Conservation (phyloP, 2,329 filamentous ascomycete genomes). For the Pseudogymnoascus sp. region DNA sequence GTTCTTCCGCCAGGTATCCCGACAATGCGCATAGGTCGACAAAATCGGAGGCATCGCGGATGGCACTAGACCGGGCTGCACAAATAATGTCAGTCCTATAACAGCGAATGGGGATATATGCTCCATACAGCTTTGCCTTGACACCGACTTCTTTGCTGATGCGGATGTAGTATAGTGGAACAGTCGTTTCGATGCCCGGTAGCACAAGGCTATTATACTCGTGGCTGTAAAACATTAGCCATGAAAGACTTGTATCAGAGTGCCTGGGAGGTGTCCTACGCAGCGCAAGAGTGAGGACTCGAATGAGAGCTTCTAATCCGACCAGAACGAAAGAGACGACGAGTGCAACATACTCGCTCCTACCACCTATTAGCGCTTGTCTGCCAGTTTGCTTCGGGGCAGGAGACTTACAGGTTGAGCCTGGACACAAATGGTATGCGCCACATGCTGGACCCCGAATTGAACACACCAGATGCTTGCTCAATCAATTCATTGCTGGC, state of each 20-base stretch:
- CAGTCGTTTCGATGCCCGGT: constrained; percentile 68
- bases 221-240: constrained; percentile 44
- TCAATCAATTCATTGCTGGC: constrained; percentile 1
- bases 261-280: constrained; percentile 46
- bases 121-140: constrained; percentile 54
- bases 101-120: constrained; percentile 52
- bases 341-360: constrained; percentile 81
- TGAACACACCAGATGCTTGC: background rate
- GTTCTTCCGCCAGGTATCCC: constrained; percentile 91
- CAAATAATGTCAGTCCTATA: constrained; percentile 36
- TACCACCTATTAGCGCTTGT: constrained; percentile 27
- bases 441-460: background rate
- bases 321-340: constrained; percentile 77
- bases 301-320: constrained; percentile 71
- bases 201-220: constrained; percentile 73
- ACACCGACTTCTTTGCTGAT: constrained; percentile 58
- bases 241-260: constrained; percentile 8
- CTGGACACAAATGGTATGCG: background rate
- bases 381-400: background rate
- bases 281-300: constrained; percentile 78
- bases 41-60: constrained; percentile 85
- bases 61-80: constrained; percentile 59
- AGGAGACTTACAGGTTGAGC: constrained; percentile 4
- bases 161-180: constrained; percentile 74
- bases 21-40: constrained; percentile 86